These are phyloP conservation scores for Syncephalastrum monosporum DNA, from an alignment of 371 early-diverging fungal genomes.

Conservation along the genomic window DNA sequence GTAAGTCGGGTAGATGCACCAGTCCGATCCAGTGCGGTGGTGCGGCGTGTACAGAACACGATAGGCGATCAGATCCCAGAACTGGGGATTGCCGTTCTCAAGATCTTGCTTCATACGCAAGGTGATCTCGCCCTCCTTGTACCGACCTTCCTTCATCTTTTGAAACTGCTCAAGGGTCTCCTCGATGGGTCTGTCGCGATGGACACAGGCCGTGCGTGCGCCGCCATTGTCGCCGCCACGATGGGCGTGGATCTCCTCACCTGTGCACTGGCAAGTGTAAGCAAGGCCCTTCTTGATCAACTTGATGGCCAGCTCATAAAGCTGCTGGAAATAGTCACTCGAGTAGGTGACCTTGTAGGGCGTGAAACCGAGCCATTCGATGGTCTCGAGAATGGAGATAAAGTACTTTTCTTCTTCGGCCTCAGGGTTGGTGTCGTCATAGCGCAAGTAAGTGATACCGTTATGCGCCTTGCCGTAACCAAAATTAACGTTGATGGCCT, in stretches of 20 bases:
- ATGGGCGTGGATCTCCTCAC: slow-evolving; percentile 89
- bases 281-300: slow-evolving; percentile 93
- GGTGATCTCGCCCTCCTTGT: slow-evolving; percentile 91
- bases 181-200: slow-evolving; percentile 90
- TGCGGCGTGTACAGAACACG: slow-evolving; percentile 93
- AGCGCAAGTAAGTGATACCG: slow-evolving; percentile 95
- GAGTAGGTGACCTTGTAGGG: slow-evolving; percentile 97
- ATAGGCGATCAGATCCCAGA: slow-evolving; percentile 99
- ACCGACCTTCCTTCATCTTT: slow-evolving; percentile 98
- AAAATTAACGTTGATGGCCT: slow-evolving; percentile 99
- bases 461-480: slow-evolving; percentile 94
- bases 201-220: slow-evolving; percentile 86
- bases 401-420: slow-evolving; percentile 98
- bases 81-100: slow-evolving; percentile 95
- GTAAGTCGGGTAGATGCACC: slow-evolving; percentile 99
- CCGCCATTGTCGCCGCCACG: slow-evolving; percentile 92
- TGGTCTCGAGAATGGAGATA: slow-evolving; percentile 91
- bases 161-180: slow-evolving; percentile 94
- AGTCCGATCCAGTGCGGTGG: slow-evolving; percentile 88
- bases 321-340: slow-evolving; percentile 95
- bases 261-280: slow-evolving; percentile 97
- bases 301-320: slow-evolving; percentile 91
- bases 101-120: slow-evolving; percentile 99
- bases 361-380: slow-evolving; percentile 98
- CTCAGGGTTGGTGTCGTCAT: slow-evolving; percentile 99